Evolutionary conservation across 2,329 filamentous ascomycete genomes (phyloP), one percentile per base, ranked within the genome.

Genomic region (Fusarium xyrophilum): DNA sequence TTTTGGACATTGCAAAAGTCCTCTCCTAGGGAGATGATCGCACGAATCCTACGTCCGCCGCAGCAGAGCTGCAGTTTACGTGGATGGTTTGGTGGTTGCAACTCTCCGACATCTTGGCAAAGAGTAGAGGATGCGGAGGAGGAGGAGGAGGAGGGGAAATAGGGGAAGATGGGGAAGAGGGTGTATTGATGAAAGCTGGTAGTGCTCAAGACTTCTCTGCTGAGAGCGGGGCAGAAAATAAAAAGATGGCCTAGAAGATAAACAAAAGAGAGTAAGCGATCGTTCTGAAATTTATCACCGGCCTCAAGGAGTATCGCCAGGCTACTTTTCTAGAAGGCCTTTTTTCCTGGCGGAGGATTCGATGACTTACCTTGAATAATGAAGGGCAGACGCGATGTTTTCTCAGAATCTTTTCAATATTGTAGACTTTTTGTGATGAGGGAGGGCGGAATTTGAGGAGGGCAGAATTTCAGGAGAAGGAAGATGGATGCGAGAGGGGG

Each of bases 1-100:
- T 69, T 3, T 53, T 44, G 0, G 64, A 64, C 15, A 64, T 55
- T 14, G 69, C 71, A 1, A 53, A 47, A 3, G 72, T 28, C 19
- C 68, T 52, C 17, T 69, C 67, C 2, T 60, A 47, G 4, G 42
- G 14, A 4, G 61, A n/a, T 5, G 55, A 59, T 12, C 66, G 63
- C 5, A 25, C 25, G 19, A 74, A 73, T 8, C 63, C 68, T 19
- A 52, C 47, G 9, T 50, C 53, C 4, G n/a, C 47, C 1, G 70
- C 69, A 27, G 63, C 57, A 40, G 38, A 6, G 21, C 59, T 65
- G 17, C 68, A 72, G 12, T 68, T 56, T 23, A 55, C 40, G 15
- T 43, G 64, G 11, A 63, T 7, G 1, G 52, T 44, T 6, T 14
- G 23, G 8, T 60, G 56, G 0, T 27, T n/a, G 52, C 69, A 42